Base-by-base conservation (phyloP, 2,329 filamentous ascomycete species). In the Thelonectria rubi region DNA sequence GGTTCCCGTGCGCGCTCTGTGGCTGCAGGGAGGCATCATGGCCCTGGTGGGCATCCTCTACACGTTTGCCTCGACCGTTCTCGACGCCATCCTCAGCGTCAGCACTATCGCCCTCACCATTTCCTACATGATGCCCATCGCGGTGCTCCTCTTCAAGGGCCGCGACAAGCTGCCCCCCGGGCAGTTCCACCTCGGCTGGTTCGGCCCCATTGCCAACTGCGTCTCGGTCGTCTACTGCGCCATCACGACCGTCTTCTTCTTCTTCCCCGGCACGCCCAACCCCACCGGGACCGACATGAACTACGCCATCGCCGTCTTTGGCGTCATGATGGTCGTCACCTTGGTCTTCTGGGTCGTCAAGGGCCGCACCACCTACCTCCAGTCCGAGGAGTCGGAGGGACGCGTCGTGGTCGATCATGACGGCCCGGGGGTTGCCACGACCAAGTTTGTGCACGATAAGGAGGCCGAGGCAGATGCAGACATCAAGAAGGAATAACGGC, bases 231-330 rank as follows among this genome's bases (percentile, higher is more conserved):
- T 84, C 11, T 86, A 85, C 71, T 85, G 83, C 67, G 72, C 71
- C 52, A 70, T 85, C 55, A 85, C 82, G 1, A 83, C 82, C 0
- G 76, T 86, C 24, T 85, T 86, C 72, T 86, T 85, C 78, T 82
- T 86, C 69, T 86, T 86, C 65, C 83, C 83, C 0, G 72, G 72
- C 0, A 61, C 58, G 0, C 84, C 83, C 0, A 78, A 79, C 59
- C 83, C 84, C 0, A 63, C 77, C 0, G 69, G 75, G 0, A 72
- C 74, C n/a, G 82, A 86, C 61, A 86, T 86, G 84, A 86, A 86
- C 70, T 86, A 81, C 67, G 84, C 84, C 6, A 85, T 86, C 65
- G 84, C 80, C 1, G 83, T 86, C 1, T 86, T 86, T 65, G 84
- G 82, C 1, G 77, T 85, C 20, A 84, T 86, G 82, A 64, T 86